Percentiles rank a stretch among this genome's conserved stretches.
Evolutionary conservation across 164 flowering plant species (phyloP).

Genomic region (Pachysandra terminalis): DNA sequence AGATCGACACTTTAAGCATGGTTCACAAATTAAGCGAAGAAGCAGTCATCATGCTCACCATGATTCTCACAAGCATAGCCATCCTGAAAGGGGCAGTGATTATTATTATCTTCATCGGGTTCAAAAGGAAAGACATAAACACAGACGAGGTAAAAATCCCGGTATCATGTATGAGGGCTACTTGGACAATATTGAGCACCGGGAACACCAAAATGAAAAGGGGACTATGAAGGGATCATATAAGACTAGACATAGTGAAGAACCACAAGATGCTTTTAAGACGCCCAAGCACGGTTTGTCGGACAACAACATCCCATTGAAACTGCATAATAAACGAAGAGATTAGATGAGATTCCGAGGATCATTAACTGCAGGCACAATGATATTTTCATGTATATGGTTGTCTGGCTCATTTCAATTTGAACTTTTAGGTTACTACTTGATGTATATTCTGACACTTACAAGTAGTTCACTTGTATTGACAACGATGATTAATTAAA

Average conservation of each 20-base stretch:
- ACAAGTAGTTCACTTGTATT: too few species aligned
- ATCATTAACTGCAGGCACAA: background rate
- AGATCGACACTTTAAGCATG: slow-evolving; percentile 32
- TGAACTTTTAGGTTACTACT: too few species aligned
- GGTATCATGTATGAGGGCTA: slow-evolving; percentile 17
- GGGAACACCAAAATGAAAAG: slow-evolving; percentile 23
- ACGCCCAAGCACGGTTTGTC: slow-evolving; percentile 10
- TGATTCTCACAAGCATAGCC: slow-evolving; percentile 25
- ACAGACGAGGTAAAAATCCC: slow-evolving; percentile 26
- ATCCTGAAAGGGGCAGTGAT: slow-evolving; percentile 28
- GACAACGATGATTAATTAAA: too few species aligned
- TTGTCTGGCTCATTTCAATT: too few species aligned
- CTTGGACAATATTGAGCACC: slow-evolving; percentile 22
- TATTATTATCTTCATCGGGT: slow-evolving; percentile 52
- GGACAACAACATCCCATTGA: slow-evolving; percentile 6
- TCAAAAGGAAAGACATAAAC: slow-evolving; percentile 54
- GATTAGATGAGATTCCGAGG: slow-evolving; percentile 8
- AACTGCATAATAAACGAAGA: slow-evolving; percentile 6
- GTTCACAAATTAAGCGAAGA: slow-evolving; percentile 25
- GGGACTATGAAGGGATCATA: slow-evolving; percentile 14
- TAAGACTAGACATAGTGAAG: slow-evolving; percentile 9
- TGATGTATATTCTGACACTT: too few species aligned
- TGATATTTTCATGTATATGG: too few species aligned
- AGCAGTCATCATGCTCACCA: slow-evolving; percentile 22
- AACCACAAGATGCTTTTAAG: slow-evolving; percentile 10